Evolutionary conservation across 2,329 filamentous ascomycete genomes (phyloP).

Genomic region (Nothopassalora personata): DNA sequence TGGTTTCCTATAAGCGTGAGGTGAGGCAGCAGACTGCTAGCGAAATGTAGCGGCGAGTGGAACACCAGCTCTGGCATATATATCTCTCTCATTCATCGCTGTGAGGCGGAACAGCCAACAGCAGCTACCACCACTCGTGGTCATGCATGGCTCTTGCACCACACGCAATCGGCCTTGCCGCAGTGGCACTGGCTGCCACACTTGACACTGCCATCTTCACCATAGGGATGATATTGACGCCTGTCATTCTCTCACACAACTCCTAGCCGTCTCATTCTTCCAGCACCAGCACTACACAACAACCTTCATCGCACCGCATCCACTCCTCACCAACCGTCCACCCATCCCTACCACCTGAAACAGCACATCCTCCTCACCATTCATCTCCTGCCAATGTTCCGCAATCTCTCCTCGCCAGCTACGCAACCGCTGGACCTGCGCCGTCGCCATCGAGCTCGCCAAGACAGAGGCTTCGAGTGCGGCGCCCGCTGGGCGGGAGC

Average conservation of each 20-base stretch:
- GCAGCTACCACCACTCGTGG: too few relatives aligned
- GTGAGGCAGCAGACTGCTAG: too few relatives aligned
- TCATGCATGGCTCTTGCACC: background rate
- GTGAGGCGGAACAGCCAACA: background rate
- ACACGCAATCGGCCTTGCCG: background rate
- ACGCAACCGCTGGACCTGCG: conserved; percentile 14
- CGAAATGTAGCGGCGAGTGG: too few relatives aligned
- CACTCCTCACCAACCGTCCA: conserved; percentile 7
- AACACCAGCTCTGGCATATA: too few relatives aligned
- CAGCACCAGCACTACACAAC: background rate
- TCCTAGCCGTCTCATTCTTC: conserved; percentile 3
- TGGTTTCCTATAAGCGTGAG: too few relatives aligned
- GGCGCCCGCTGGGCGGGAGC: conserved; percentile 10
- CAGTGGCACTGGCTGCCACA: background rate
- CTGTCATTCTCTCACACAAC: background rate
- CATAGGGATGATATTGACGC: too few relatives aligned
- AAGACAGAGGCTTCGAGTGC: conserved; percentile 6
- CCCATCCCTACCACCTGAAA: conserved; percentile 15
- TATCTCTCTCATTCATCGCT: too few relatives aligned
- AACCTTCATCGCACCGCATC: conserved; percentile 4
- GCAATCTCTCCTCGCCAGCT: conserved; percentile 12
- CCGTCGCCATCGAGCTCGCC: conserved; percentile 12
- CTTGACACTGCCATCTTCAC: background rate
- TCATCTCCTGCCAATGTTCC: conserved; percentile 19
- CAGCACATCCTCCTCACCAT: conserved; percentile 6